Evolutionary conservation across 208 protist genomes (phyloP).

Genomic region (Crithidia mellificae): DNA sequence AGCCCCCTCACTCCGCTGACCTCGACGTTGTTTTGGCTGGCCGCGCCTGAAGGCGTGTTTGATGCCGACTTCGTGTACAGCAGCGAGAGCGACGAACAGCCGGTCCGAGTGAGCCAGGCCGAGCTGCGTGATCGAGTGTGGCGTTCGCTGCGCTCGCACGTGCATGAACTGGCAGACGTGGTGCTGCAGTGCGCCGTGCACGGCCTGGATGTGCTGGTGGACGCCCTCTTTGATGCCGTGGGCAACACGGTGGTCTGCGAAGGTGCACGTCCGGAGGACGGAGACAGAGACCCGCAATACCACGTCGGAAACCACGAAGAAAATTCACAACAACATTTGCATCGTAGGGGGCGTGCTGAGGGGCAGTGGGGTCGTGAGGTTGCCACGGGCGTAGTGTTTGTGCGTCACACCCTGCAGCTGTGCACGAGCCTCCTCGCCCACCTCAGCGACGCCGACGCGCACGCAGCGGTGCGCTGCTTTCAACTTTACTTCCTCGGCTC

Average conservation of each 20-base stretch:
- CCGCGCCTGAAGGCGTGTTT: neutral
- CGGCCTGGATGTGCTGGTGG: conserved; percentile 30
- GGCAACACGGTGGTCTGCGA: neutral
- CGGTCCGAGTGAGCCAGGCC: conserved; percentile 9
- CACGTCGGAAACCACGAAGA: neutral
- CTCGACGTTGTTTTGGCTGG: conserved; percentile 19
- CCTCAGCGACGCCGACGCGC: conserved; percentile 51
- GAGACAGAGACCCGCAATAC: no score
- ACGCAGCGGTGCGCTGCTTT: conserved; percentile 42
- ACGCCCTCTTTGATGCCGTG: conserved; percentile 9
- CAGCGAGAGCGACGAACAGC: conserved; percentile 16
- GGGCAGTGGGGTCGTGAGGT: no score
- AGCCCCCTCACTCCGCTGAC: neutral
- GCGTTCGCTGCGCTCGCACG: conserved; percentile 33
- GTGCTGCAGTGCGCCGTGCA: conserved; percentile 18
- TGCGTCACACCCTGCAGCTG: conserved; percentile 36
- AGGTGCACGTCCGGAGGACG: no score
- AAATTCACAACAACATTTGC: no score
- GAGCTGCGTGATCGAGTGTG: conserved; percentile 39
- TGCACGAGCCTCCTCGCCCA: conserved; percentile 44
- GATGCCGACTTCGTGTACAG: neutral
- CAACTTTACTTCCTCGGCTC: conserved; percentile 26
- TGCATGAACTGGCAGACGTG: conserved; percentile 38
- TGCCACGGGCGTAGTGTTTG: conserved; percentile 8
- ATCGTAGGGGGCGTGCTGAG: no score